Evolutionary conservation across 495 filamentous ascomycete species (phyloP).

Genomic region (Podospora comata): DNA sequence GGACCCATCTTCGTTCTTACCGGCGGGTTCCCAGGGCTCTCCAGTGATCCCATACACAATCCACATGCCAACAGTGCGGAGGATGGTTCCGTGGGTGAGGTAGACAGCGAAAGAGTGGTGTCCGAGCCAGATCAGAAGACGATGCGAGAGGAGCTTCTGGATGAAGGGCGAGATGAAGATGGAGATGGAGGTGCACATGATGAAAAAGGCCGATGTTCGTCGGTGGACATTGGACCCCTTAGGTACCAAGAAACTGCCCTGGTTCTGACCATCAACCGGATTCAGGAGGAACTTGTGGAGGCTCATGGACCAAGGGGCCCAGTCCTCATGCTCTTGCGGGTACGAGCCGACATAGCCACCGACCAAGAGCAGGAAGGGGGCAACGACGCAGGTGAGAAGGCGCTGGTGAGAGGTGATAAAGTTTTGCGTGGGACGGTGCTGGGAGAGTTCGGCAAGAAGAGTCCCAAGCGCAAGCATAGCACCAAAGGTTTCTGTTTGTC

Average conservation of each 20-base stretch:
- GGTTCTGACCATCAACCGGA: conserved; percentile 23
- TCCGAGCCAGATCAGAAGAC: conserved; percentile 60
- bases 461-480: conserved; percentile 62
- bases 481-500: conserved; percentile 48
- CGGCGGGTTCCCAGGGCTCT: conserved; percentile 43
- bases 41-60: conserved; percentile 58
- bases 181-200: conserved; percentile 52
- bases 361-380: conserved; percentile 42
- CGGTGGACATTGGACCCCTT: conserved; percentile 51
- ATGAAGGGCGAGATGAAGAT: conserved; percentile 56
- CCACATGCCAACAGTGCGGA: conserved; percentile 60
- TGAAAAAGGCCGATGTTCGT: conserved; percentile 49
- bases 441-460: conserved; percentile 58
- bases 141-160: conserved; percentile 54
- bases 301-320: conserved; percentile 53
- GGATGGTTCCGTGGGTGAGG: conserved; percentile 61
- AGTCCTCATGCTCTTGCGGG: conserved; percentile 58
- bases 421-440: conserved; percentile 50
- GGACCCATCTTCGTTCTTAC: conserved; percentile 33
- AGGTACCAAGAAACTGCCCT: conserved; percentile 55
- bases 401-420: conserved; percentile 49
- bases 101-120: conserved; percentile 68
- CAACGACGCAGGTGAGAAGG: conserved; percentile 43
- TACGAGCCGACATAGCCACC: conserved; percentile 59
- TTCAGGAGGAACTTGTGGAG: conserved; percentile 38